Conservation (phyloP, 2,329 filamentous ascomycete species). For the Venturia aucupariae region DNA sequence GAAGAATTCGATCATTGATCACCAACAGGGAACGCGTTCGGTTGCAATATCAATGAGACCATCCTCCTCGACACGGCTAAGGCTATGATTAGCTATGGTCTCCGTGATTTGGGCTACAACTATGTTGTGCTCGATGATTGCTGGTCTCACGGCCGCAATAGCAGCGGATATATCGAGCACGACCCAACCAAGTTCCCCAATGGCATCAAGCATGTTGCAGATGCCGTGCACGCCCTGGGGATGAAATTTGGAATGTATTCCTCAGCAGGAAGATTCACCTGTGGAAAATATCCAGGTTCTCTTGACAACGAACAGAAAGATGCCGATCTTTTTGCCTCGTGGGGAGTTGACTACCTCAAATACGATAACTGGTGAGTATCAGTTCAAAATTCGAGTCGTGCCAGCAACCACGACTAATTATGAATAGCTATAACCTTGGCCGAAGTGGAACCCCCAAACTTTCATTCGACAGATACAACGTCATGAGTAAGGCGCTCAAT, state of each 20-base stretch:
- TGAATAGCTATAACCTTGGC: constrained; percentile 39
- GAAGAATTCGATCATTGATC: constrained; percentile 22
- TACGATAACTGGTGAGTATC: constrained; percentile 43
- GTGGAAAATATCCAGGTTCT: constrained; percentile 33
- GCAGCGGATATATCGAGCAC: constrained; percentile 33
- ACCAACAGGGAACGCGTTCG: constrained; percentile 36
- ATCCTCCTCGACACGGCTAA: constrained; percentile 39
- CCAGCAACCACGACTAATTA: neutral
- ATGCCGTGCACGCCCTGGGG: constrained; percentile 38
- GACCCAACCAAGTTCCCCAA: constrained; percentile 31
- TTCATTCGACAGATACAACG: constrained; percentile 39
- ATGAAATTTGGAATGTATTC: constrained; percentile 47
- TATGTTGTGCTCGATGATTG: constrained; percentile 47
- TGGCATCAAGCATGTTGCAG: constrained; percentile 39
- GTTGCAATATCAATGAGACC: constrained; percentile 38
- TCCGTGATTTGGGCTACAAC: constrained; percentile 41
- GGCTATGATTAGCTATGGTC: constrained; percentile 35
- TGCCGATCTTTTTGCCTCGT: constrained; percentile 42
- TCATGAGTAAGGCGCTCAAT: constrained; percentile 40
- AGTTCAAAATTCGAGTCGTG: neutral
- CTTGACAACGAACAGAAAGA: constrained; percentile 44
- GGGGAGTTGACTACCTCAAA: constrained; percentile 43
- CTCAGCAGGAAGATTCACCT: constrained; percentile 36
- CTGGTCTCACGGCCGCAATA: constrained; percentile 39
- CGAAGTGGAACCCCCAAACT: constrained; percentile 39